Evolutionary conservation across 148 eudicot genomes (phyloP), one percentile per base, ranked within the genome.

Genomic region (Rhododendron ferrugineum): DNA sequence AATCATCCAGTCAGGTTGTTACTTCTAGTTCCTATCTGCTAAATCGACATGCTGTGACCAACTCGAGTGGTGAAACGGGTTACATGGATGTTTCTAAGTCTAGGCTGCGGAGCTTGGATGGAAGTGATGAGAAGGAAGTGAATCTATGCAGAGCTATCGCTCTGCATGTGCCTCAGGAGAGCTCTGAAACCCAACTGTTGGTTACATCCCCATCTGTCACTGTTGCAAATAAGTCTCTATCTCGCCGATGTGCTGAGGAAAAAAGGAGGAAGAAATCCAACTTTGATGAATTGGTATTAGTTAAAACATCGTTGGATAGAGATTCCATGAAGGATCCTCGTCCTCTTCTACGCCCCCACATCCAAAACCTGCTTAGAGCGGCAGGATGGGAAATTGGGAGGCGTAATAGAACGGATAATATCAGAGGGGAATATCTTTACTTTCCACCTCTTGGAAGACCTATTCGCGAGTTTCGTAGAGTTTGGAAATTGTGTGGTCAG

Each of bases 151-250:
- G 86, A 86, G 85, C 95, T 56, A 88, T 93, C 84, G 93, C 92
- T 70, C 92, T 98, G 37, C 98, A 95, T 80, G 87, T 89, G 85
- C 94, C 98, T 60, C 96, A 92, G 85, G 98, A 97, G 91, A 95
- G 96, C 90, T 89, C 85, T 86, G 96, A 90, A 40, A 90, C 90
- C 86, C 91, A 92, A 89, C 90, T 88, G 82, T 87, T 91, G 89
- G 85, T 85, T 83, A 49, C 76, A 16, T 85, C 80, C 83, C 89
- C 91, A 73, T 73, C 84, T 36, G 79, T 82, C 26, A 82, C 68
- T 84, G 87, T 78, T 56, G 87, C 83, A 66, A 86, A 34, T 77
- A 64, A 87, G 81, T 76, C 89, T 84, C 89, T 83, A 81, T 78
- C 89, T 73, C 76, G 49, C 84, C 89, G 78, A 74, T 47, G 76